Evolutionary conservation across 108 stramenopile genomes (phyloP).

Genomic region (Cyclostephanos tholiformis): DNA sequence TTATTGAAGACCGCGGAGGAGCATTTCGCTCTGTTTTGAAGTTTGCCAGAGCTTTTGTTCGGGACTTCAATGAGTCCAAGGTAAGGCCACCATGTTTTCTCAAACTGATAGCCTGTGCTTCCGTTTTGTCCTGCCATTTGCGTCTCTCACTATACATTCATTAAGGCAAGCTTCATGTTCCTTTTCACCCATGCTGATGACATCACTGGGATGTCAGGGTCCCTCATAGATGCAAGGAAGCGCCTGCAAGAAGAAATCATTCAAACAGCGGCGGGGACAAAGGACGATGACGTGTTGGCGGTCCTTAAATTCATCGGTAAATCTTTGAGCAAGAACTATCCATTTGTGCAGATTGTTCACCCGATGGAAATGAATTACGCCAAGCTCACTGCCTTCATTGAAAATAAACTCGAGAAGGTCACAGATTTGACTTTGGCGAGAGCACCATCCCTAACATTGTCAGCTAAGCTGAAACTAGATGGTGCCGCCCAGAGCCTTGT

Average conservation of each 20-base stretch:
- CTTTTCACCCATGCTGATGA: conserved; percentile 62
- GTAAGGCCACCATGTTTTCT: conserved; percentile 4
- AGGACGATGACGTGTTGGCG: conserved; percentile 43
- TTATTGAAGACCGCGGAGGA: conserved; percentile 65
- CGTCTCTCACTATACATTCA: neutral
- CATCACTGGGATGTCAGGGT: conserved; percentile 32
- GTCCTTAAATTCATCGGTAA: conserved; percentile 47
- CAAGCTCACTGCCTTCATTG: conserved; percentile 22
- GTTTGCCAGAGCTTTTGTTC: conserved; percentile 55
- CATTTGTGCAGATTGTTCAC: conserved; percentile 56
- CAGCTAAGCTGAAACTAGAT: conserved; percentile 46
- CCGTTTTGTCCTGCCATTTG: neutral
- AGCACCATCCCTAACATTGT: conserved; percentile 44
- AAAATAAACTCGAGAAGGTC: conserved; percentile 32
- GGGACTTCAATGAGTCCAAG: conserved; percentile 53
- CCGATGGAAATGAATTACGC: conserved; percentile 51
- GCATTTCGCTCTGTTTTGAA: conserved; percentile 57
- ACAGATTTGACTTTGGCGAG: conserved; percentile 25
- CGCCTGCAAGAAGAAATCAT: conserved; percentile 54
- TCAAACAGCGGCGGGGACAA: conserved; percentile 43
- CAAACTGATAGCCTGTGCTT: neutral
- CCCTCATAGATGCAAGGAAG: conserved; percentile 21
- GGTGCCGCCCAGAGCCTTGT: conserved; percentile 36
- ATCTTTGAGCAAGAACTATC: conserved; percentile 50
- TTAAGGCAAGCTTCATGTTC: conserved; percentile 50